Evolutionary conservation across 495 filamentous ascomycete species (phyloP).

Genomic region (Aspergillus sclerotioniger): DNA sequence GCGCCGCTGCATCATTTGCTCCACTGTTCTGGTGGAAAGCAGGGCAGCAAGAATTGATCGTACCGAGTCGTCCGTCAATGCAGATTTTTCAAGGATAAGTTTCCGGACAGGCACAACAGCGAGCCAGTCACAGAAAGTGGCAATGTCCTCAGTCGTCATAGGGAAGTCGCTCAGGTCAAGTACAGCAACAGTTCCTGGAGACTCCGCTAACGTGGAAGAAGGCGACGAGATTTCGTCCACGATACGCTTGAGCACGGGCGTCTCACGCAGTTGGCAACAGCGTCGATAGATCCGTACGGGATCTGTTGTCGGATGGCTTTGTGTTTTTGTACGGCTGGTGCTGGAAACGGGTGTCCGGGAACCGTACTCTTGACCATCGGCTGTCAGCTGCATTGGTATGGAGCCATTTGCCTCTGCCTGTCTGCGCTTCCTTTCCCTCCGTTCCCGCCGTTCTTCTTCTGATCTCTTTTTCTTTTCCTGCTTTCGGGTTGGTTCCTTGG

Average conservation of each 20-base stretch:
- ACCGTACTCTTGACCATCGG: constrained; percentile 55
- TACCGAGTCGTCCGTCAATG: constrained; percentile 79
- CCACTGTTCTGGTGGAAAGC: constrained; percentile 70
- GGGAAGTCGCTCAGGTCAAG: constrained; percentile 82
- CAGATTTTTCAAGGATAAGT: constrained; percentile 80
- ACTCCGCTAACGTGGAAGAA: constrained; percentile 54
- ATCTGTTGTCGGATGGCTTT: constrained; percentile 79
- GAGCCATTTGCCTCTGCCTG: constrained; percentile 79
- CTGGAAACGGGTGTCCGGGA: constrained; percentile 24
- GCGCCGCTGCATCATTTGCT: constrained; percentile 48
- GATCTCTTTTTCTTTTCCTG: constrained; percentile 91
- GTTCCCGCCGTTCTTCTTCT: constrained; percentile 81
- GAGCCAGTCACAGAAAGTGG: constrained; percentile 88
- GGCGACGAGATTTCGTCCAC: constrained; percentile 79
- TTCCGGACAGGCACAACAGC: constrained; percentile 89
- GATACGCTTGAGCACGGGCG: constrained; percentile 82
- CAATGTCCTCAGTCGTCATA: constrained; percentile 75
- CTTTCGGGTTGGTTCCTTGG: constrained; percentile 61
- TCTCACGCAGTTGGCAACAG: constrained; percentile 91
- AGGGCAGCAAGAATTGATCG: constrained; percentile 84
- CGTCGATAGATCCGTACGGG: constrained; percentile 90
- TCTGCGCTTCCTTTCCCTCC: constrained; percentile 77
- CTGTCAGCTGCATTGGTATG: constrained; percentile 72
- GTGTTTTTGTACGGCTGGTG: constrained; percentile 45
- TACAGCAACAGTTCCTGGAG: constrained; percentile 70